Evolutionary conservation across 2,329 filamentous ascomycete genomes (phyloP), one percentile per base, ranked within the genome.

Genomic region (Cladophialophora immunda): DNA sequence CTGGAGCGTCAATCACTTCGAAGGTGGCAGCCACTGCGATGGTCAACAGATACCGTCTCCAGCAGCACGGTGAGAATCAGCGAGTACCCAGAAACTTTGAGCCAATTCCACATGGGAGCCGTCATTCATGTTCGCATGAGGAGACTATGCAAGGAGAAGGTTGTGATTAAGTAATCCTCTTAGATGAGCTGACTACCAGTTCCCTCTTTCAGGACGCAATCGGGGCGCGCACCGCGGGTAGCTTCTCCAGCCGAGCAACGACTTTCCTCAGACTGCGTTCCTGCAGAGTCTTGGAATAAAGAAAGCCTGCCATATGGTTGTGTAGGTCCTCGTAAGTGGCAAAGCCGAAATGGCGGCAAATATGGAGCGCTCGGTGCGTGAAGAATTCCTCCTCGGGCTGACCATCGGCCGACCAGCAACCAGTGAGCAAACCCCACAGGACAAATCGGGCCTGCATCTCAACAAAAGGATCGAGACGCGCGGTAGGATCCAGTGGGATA

Each of bases 251-350:
- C 34, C 58, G 34, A n/a, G 60, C 32, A 25, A 58, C 67, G 2
- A 60, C 59, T 45, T 53, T 67, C 25, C 53, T 61, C n/a, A 71
- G 22, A 56, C 64, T 66, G 27, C 36, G 45, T 36, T 71, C 69
- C 30, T 67, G 64, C 45, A 71, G 47, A 25, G 58, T 54, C 54
- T 55, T 66, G 17, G 69, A 69, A 50, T 71, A 71, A 8, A 71
- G 64, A 54, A 65, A 71, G 25, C 67, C 60, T 30, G 65, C 53
- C 66, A 71, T 69, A 36, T 71, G 69, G 62, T 62, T 59, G 62
- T 68, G 30, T 17, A 71, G 60, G 47, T 68, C 69, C 3, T 69
- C 64, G 55, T 71, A 71, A n/a, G 62, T 68, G 9, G 55, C 32
- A 22, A 64, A 69, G 50, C 56, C 64, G 22, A 69, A 66, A 53